Percentiles rank a stretch among this genome's conserved stretches.
These are phyloP conservation scores for Sporopachydermia lactativora DNA, from an alignment of 805 yeast species.

Conservation along the genomic window DNA sequence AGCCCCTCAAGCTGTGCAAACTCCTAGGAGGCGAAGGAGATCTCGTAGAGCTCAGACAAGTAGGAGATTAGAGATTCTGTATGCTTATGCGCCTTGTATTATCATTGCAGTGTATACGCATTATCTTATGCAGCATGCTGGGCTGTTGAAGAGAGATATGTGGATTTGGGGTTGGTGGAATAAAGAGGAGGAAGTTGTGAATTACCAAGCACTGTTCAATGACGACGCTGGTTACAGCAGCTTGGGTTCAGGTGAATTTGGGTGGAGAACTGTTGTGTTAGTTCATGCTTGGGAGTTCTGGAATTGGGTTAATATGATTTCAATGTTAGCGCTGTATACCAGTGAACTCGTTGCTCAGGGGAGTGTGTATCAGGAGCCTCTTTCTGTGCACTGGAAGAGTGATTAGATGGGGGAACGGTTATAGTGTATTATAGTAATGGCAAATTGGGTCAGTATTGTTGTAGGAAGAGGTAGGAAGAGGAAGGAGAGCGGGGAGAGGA, in stretches of 20 bases:
- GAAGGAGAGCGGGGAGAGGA: conserved; percentile 4
- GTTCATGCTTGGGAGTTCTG: conserved; percentile 82
- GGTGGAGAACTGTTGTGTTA: conserved; percentile 19
- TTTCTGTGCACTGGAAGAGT: background rate
- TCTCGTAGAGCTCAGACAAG: conserved; percentile 6
- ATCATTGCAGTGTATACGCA: conserved; percentile 93
- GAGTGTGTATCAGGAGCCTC: background rate
- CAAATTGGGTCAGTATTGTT: conserved; percentile 8
- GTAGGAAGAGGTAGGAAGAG: conserved; percentile 5
- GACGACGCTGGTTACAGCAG: background rate
- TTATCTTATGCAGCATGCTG: conserved; percentile 77
- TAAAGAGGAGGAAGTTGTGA: conserved; percentile 9
- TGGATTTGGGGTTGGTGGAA: conserved; percentile 46
- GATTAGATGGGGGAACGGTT: background rate
- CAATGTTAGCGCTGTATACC: conserved; percentile 66
- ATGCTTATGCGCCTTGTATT: conserved; percentile 87
- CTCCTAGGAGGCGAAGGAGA: conserved; percentile 8
- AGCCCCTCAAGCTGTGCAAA: background rate
- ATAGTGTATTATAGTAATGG: background rate
- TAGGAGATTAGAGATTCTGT: conserved; percentile 39
- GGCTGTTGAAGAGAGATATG: conserved; percentile 47
- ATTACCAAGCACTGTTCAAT: conserved; percentile 3
- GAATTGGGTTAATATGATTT: conserved; percentile 90
- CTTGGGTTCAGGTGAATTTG: conserved; percentile 3
- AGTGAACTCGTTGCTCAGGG: conserved; percentile 45